Evolutionary conservation across 1,284 basidiomycete genomes (phyloP).

Genomic region (Melanopsichium pennsylvanicum): DNA sequence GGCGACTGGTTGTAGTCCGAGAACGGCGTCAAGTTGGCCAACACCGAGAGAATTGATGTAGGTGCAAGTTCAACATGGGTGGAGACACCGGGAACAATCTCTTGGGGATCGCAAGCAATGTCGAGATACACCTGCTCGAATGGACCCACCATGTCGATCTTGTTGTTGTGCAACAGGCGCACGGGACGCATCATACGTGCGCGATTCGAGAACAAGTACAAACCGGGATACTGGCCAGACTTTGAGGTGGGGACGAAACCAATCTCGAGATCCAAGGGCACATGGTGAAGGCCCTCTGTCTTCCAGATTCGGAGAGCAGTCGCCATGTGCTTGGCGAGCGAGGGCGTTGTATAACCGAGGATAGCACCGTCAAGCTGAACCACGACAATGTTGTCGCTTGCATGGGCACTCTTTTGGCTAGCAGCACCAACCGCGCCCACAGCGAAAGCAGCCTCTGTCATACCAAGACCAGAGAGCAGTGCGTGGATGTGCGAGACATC

Average conservation of each 20-base stretch:
- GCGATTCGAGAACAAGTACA: conserved; percentile 88
- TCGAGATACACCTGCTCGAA: conserved; percentile 99
- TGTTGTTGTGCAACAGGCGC: conserved; percentile 84
- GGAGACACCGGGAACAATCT: conserved; percentile 82
- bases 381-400: conserved; percentile 77
- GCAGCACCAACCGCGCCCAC: conserved; percentile 26
- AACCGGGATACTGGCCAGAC: conserved; percentile 94
- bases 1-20: conserved; percentile 90
- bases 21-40: conserved; percentile 74
- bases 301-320: conserved; percentile 90
- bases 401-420: conserved; percentile 71
- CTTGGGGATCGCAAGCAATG: conserved; percentile 88
- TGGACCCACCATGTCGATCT: conserved; percentile 88
- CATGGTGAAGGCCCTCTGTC: conserved; percentile 79
- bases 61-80: conserved; percentile 90
- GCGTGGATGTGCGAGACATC: conserved; percentile 80
- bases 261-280: conserved; percentile 94
- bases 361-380: conserved; percentile 93
- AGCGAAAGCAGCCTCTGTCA: conserved; percentile 79
- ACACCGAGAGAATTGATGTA: conserved; percentile 88
- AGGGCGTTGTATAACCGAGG: conserved; percentile 90
- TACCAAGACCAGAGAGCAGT: conserved; percentile 86
- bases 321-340: conserved; percentile 81
- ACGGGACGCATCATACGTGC: conserved; percentile 99
- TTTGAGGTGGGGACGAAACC: conserved; percentile 88